phyloP scores from a whole-genome alignment of 805 yeast genomes.

The Candida dajiaensis region DNA sequence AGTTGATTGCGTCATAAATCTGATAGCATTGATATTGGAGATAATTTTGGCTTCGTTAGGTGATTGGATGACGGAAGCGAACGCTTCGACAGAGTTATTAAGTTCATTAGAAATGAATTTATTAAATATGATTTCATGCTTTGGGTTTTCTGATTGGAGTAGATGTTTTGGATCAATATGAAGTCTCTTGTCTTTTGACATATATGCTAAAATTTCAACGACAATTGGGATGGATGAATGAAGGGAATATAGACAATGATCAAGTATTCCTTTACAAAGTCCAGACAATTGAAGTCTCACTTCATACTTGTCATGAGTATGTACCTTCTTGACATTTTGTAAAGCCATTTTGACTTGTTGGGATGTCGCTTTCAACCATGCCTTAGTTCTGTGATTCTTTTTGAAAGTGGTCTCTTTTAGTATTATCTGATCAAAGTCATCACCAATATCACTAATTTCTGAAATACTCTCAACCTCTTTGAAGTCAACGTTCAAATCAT shows the following conservation, averaged over 20 bases:
- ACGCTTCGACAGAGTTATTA: conserved; percentile 11
- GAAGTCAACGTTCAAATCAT: conserved; percentile 26
- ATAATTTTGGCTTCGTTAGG: conserved; percentile 20
- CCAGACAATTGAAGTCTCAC: conserved; percentile 28
- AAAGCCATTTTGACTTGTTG: conserved; percentile 44
- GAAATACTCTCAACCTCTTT: conserved; percentile 17
- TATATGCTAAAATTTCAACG: conserved; percentile 28
- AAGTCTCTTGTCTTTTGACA: conserved; percentile 16
- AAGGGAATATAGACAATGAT: conserved; percentile 30
- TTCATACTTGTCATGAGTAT: conserved; percentile 26
- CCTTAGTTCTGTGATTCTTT: conserved; percentile 36
- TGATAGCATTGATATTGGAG: conserved; percentile 15
- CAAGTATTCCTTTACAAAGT: conserved; percentile 27
- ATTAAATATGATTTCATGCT: conserved; percentile 6
- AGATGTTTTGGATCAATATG: conserved; percentile 6
- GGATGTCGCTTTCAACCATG: conserved; percentile 53
- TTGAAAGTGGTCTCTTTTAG: conserved; percentile 14
- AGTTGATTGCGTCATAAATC: conserved; percentile 9
- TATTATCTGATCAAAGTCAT: conserved; percentile 14
- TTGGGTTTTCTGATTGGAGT: conserved; percentile 9
- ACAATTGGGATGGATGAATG: conserved; percentile 30
- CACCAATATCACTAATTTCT: conserved; percentile 9
- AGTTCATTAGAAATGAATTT: conserved; percentile 15
- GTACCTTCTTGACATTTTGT: conserved; percentile 16
- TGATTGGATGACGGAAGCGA: conserved; percentile 19